Base-by-base conservation (phyloP, 768 basidiomycete genomes). In the Omphalotus guepiniiformis region DNA sequence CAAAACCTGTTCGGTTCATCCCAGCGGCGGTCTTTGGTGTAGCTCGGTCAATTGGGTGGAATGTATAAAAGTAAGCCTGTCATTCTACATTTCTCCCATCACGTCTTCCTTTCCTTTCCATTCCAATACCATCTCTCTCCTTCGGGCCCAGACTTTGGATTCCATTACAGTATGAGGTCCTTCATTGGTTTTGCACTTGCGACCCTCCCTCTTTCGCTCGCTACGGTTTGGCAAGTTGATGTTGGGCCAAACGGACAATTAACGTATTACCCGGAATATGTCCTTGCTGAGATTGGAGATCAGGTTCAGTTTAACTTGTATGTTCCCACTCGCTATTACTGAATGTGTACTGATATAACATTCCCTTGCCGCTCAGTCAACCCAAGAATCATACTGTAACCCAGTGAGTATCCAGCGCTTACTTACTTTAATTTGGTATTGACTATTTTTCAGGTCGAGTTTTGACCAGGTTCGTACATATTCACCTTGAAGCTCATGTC, bases 311-410 rank as follows among this genome's bases (percentile, higher is more conserved):
- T 81, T 53, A 64, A 57, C 25, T 80, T 80, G 73, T 69, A 56
- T 53, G 75, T 68, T 54, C 53, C 57, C 42, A 66, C 61, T 47
- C 37, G 34, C 30, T 18, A 13, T 21, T 3, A 19, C 15, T 80
- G n/a, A 59, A 63, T 32, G 79, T 80, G 53, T 63, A 55, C 26
- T 79, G 79, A 71, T 69, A 56, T 54, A 75, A 19, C 15, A 15
- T 68, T 53, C 52, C 57, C 44, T 65, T 62, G 46, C 32, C 35
- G 36, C 32, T 22, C 39, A 75, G 72, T 59, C 66, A 69, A 51
- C 71, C 73, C 34, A 75, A 75, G 54, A 73, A 74, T 50, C 76
- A 79, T 46, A 70, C 74, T 2, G 73, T 69, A 1, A 74, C 74
- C 0, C 72, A 76, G 49, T 46, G 19, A 54, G 50, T 25, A 13